A percentile compares a stretch with the other conserved stretches of the same genome.
These are phyloP conservation scores for Leccinum sublutescens DNA, from an alignment of 768 basidiomycete genomes.

Conservation along the genomic window DNA sequence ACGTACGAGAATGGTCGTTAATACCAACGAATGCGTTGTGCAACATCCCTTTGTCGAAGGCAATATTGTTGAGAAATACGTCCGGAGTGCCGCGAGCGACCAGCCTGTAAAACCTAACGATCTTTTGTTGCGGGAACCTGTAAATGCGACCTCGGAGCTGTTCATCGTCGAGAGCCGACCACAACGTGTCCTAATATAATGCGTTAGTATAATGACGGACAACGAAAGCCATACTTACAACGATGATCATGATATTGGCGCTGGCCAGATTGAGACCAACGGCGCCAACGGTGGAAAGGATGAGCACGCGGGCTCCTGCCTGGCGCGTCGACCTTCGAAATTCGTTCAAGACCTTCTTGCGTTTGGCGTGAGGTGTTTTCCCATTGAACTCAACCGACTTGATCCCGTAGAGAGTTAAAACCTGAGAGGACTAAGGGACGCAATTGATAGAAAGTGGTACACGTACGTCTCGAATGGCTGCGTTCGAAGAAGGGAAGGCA, in stretches of 20 bases:
- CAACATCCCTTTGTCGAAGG: slow-evolving; percentile 13
- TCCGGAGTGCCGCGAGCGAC: slow-evolving; percentile 12
- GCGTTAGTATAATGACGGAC: background rate
- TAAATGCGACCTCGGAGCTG: slow-evolving; percentile 21
- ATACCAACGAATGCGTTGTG: background rate
- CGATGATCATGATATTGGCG: background rate
- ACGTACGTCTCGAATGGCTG: background rate
- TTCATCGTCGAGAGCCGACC: slow-evolving; percentile 12
- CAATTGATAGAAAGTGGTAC: background rate
- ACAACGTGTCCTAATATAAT: background rate
- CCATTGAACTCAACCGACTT: background rate
- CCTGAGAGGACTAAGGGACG: background rate
- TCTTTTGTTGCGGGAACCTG: slow-evolving; percentile 15
- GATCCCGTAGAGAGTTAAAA: background rate
- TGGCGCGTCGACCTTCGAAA: background rate
- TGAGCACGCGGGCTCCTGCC: background rate
- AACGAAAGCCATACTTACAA: background rate
- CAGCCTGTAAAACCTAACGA: background rate
- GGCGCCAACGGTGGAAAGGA: background rate
- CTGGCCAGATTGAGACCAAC: background rate
- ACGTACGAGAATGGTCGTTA: background rate
- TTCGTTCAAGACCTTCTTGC: background rate
- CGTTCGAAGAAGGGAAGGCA: background rate
- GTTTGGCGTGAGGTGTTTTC: background rate
- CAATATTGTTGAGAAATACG: slow-evolving; percentile 25